Evolutionary conservation across 192 early-diverging fungal genomes (phyloP), one percentile per base, ranked within the genome.

Genomic region (Cladochytrium replicatum): DNA sequence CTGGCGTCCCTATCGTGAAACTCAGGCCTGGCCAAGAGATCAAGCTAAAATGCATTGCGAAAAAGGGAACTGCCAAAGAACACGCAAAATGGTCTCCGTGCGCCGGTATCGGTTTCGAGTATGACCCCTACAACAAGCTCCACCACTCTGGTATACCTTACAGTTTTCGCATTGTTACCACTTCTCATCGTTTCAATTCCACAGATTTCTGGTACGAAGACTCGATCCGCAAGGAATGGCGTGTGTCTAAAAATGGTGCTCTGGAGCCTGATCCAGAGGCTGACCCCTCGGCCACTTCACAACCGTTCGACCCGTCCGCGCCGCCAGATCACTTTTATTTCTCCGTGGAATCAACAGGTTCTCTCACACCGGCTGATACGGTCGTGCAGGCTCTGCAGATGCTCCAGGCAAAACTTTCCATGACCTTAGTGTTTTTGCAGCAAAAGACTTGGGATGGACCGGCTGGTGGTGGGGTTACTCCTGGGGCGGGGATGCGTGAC

Each of bases 21-120:
- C 72, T 98, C 67, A 73, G 88, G 30, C 85, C 86, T 59, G 94
- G 94, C 34, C 90, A 97, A 67, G 87, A 93, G 58, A 48, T 98
- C 37, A 85, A 85, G 30, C 56, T 98, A 28, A 80, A 85, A 42
- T 92, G 90, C 49, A 81, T 94, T 30, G 94, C 92, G 6, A 93
- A 93, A 54, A 98, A 96, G 73, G 94, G 94, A 8, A 91, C 89
- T 21, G 89, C 86, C 24, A 98, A 98, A 64, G 92, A 96, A 53
- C 92, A 96, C 58, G 89, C 94, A 22, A 98, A 98, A 55, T 98
- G 94, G 94, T 83, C 81, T 41, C 92, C 94, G 29, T 84, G 85
- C 42, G 72, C 81, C 47, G 91, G 85, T 5, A 77, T 95, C 8
- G 75, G 81, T 3, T 96, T 98, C 60, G 94, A 98, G 47, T 98